Conservation (phyloP, 176 grass and related monocot genomes). For the Melocanna baccifera region DNA sequence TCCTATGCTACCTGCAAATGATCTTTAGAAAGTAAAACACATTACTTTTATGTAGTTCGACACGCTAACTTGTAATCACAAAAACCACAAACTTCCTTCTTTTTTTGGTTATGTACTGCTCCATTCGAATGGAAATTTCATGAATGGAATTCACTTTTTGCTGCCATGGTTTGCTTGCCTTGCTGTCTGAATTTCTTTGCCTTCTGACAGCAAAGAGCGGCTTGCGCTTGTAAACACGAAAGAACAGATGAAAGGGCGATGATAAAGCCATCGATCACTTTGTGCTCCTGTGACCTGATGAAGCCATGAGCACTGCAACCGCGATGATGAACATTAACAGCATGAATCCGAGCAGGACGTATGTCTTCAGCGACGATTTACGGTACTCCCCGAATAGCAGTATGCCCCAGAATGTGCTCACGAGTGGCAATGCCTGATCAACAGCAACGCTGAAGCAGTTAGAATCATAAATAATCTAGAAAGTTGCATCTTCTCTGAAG, state of each 20-base stretch:
- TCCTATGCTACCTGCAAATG: neutral
- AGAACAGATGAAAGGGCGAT: neutral
- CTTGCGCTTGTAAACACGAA: conserved; percentile 1
- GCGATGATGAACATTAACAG: conserved; percentile 77
- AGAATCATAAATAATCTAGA: neutral
- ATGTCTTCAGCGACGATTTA: conserved; percentile 63
- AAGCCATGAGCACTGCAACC: conserved; percentile 82
- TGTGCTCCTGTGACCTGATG: conserved; percentile 73
- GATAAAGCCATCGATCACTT: conserved; percentile 37
- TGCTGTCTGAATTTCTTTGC: conserved; percentile 9
- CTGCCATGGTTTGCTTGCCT: neutral
- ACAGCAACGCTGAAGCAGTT: conserved; percentile 8
- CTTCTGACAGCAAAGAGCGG: neutral
- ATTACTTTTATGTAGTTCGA: neutral
- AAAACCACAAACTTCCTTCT: neutral
- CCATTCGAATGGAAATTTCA: conserved; percentile 8
- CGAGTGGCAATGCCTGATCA: conserved; percentile 67
- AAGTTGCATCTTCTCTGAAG: neutral
- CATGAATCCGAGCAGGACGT: conserved; percentile 67
- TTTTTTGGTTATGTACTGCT: conserved; percentile 15
- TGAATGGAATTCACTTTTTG: conserved; percentile 7
- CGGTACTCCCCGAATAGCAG: conserved; percentile 72
- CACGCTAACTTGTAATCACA: neutral
- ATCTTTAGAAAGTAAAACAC: conserved; percentile 8
- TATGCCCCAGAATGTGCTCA: conserved; percentile 84